These are phyloP conservation scores for Obba rivulosa DNA, from an alignment of 768 basidiomycete genomes.

Conservation along the genomic window DNA sequence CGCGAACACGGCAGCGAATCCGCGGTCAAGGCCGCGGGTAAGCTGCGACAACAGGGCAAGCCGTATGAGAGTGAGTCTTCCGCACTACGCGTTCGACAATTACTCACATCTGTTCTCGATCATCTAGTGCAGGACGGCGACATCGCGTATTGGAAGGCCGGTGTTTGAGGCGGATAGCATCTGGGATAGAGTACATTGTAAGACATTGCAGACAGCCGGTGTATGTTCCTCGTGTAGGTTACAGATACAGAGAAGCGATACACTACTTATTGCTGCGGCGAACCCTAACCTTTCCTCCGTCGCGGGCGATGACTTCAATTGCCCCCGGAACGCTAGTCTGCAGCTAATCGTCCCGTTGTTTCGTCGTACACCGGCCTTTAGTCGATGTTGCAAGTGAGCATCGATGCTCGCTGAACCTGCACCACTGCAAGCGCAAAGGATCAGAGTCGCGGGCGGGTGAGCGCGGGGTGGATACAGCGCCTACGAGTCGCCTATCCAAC, in stretches of 20 bases:
- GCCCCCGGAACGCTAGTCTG: not conserved
- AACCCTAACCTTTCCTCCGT: too few relatives aligned
- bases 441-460: too few relatives aligned
- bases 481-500: too few relatives aligned
- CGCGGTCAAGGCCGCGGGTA: conserved; percentile 92
- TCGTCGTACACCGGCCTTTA: not conserved
- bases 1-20: conserved; percentile 87
- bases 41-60: conserved; percentile 93
- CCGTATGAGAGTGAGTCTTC: conserved; percentile 83
- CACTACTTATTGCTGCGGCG: not conserved
- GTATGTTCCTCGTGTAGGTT: too few relatives aligned
- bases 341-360: not conserved
- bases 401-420: too few relatives aligned
- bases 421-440: too few relatives aligned
- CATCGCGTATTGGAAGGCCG: conserved; percentile 90
- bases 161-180: conserved; percentile 18
- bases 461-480: too few relatives aligned
- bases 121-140: conserved; percentile 77
- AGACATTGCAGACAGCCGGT: too few relatives aligned
- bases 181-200: too few relatives aligned
- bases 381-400: not conserved
- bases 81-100: not conserved
- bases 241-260: too few relatives aligned
- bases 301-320: too few relatives aligned
- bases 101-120: not conserved